A percentile compares a stretch with the other conserved stretches of the same genome.
These are phyloP conservation scores for Ogataea methanolica DNA, from an alignment of 805 yeast genomes.

Conservation along the genomic window DNA sequence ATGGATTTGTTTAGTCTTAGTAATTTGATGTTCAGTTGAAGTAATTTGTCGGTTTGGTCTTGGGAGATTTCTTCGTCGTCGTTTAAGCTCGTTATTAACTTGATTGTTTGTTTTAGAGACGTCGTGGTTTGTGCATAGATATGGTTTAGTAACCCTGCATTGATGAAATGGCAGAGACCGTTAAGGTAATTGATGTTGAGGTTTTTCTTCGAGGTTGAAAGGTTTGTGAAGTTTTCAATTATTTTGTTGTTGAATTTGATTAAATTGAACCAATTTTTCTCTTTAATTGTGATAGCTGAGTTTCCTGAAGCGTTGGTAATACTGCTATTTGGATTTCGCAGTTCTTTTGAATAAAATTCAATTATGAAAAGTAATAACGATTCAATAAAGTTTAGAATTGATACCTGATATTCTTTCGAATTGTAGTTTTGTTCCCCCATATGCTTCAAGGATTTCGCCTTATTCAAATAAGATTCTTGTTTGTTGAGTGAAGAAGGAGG, in stretches of 20 bases:
- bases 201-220: not conserved
- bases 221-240: constrained; percentile 17
- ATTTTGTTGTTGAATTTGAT: constrained; percentile 14
- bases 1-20: constrained; percentile 11
- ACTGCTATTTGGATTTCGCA: not conserved
- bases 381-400: constrained; percentile 21
- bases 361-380: constrained; percentile 23
- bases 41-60: not conserved
- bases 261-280: constrained; percentile 16
- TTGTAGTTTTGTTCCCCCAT: constrained; percentile 14
- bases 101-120: not conserved
- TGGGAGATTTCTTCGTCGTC: not conserved
- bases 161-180: not conserved
- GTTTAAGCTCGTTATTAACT: not conserved
- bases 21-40: constrained; percentile 8
- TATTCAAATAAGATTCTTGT: constrained; percentile 1
- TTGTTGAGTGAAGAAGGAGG: too few relatives aligned
- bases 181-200: not conserved
- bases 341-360: constrained; percentile 21
- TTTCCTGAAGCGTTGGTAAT: not conserved
- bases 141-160: not conserved
- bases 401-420: constrained; percentile 7
- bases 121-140: not conserved
- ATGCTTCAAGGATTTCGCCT: constrained; percentile 13
- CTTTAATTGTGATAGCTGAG: constrained; percentile 1